A percentile compares a stretch with the other conserved stretches of the same genome.
Conservation (phyloP, 805 yeast species). For the Wickerhamomyces ciferrii region DNA sequence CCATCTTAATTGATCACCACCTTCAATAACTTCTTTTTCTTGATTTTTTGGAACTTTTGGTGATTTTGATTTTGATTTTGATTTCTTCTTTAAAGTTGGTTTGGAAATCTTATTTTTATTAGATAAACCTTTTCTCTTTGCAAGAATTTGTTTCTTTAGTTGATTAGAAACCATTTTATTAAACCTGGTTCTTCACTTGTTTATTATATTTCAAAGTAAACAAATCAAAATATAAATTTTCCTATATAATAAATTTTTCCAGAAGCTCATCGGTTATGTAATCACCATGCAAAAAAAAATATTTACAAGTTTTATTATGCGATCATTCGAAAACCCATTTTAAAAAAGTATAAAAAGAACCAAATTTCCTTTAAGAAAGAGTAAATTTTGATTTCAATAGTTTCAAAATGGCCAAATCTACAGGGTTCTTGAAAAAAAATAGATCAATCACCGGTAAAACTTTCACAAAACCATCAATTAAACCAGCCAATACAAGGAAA, state of each 20-base stretch:
- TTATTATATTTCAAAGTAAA: too few species aligned
- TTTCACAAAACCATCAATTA: conserved; percentile 41
- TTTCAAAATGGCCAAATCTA: not conserved
- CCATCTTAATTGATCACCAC: conserved; percentile 65
- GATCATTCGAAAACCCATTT: too few species aligned
- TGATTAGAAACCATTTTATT: conserved; percentile 5
- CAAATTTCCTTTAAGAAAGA: too few species aligned
- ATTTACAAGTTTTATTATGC: too few species aligned
- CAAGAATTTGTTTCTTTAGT: conserved; percentile 1
- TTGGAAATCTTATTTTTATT: not conserved
- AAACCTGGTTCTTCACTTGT: too few species aligned
- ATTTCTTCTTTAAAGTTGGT: conserved; percentile 1
- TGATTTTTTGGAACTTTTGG: not conserved
- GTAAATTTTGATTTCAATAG: too few species aligned
- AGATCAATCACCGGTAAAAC: conserved; percentile 24
- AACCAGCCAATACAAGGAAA: conserved; percentile 67
- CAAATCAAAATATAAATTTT: too few species aligned
- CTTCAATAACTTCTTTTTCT: conserved; percentile 30
- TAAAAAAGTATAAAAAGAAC: too few species aligned
- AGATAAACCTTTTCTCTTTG: conserved; percentile 1
- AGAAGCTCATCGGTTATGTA: conserved; percentile 13
- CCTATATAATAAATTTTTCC: conserved; percentile 9
- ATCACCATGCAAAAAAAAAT: not conserved
- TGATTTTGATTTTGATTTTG: not conserved
- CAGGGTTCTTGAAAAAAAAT: conserved; percentile 13